These are phyloP conservation scores for Candida wancherniae DNA, from an alignment of 805 yeast genomes.

Conservation along the genomic window DNA sequence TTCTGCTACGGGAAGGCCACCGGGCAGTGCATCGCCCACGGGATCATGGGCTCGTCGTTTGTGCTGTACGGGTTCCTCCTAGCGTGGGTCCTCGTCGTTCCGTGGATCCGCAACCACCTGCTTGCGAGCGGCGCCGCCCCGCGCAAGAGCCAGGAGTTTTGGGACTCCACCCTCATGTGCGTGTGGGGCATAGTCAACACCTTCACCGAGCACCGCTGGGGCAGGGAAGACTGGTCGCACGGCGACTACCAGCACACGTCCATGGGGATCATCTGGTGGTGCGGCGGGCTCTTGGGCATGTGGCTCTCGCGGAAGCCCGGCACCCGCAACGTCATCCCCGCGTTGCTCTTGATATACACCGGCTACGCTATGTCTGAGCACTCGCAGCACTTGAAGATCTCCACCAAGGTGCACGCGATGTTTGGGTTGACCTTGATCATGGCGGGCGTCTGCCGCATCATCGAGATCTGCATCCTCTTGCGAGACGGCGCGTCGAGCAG, in stretches of 20 bases:
- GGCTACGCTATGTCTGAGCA: constrained; percentile 96
- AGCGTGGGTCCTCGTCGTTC: constrained; percentile 60
- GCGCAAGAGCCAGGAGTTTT: constrained; percentile 69
- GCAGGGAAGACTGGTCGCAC: constrained; percentile 79
- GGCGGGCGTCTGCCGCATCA: constrained; percentile 71
- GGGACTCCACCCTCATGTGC: constrained; percentile 76
- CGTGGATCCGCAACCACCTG: constrained; percentile 61
- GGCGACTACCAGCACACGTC: constrained; percentile 94
- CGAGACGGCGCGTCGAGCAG: constrained; percentile 47
- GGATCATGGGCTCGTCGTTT: constrained; percentile 92
- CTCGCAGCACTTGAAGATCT: constrained; percentile 65
- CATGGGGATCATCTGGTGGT: constrained; percentile 97
- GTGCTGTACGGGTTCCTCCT: constrained; percentile 73
- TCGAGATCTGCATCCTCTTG: constrained; percentile 77
- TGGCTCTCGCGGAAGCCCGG: constrained; percentile 57
- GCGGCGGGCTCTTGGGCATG: constrained; percentile 84
- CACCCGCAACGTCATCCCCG: constrained; percentile 57
- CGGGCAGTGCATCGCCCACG: constrained; percentile 96
- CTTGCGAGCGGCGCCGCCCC: constrained; percentile 15
- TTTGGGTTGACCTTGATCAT: constrained; percentile 78
- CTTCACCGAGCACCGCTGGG: constrained; percentile 97
- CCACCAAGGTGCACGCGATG: constrained; percentile 83
- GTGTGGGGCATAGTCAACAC: constrained; percentile 92
- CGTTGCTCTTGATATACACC: constrained; percentile 75
- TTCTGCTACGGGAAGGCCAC: constrained; percentile 80